Evolutionary conservation across 176 grass and related monocot species (phyloP), one percentile per base, ranked within the genome.

Genomic region (Tuctoria greenei): DNA sequence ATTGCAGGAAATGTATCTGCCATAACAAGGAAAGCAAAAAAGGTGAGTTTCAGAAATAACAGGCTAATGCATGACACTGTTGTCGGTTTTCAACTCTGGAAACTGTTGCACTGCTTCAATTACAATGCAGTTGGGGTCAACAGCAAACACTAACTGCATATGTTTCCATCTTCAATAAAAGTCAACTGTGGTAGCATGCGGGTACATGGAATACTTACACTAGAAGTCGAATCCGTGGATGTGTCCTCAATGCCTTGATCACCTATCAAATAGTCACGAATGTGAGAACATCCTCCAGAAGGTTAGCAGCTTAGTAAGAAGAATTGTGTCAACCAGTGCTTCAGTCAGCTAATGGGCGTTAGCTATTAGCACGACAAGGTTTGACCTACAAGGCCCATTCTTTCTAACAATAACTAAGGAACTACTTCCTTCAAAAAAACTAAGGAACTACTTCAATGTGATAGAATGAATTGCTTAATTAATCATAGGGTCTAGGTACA

Each of bases 1-100:
- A 65, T 99, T 99, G 78, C 95, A 99, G 39, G 95, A 99, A 66
- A 99, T 95, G 55, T 99, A 99, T 82, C 95, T 99, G 79, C 28
- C 47, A 65, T 51, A 49, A 61, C 28, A 8, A 72, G 40, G 37
- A 34, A 5, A 52, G 63, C 63, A 58, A 65, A 39, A 34, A 12
- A 40, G 7, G 7, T 66, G 47, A 68, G n/a, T 39, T 69, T 60
- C 39, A 68, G 1, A 61, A 61, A 9, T 40, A 44, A 55, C 2
- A 43, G 8, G n/a, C 2, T 7, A 69, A 57, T 16, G 11, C 42
- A 76, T 50, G 31, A n/a, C 3, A 15, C 8, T 47, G 26, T 43
- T 26, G 21, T 47, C 15, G 21, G 4, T 13, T 43, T 43, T 16
- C 15, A 34, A 55, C 13, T 65, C 36, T 44, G n/a, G 2, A 81